Evolutionary conservation across 352 stramenopile species (phyloP).

Genomic region (Blastocystis sp.): DNA sequence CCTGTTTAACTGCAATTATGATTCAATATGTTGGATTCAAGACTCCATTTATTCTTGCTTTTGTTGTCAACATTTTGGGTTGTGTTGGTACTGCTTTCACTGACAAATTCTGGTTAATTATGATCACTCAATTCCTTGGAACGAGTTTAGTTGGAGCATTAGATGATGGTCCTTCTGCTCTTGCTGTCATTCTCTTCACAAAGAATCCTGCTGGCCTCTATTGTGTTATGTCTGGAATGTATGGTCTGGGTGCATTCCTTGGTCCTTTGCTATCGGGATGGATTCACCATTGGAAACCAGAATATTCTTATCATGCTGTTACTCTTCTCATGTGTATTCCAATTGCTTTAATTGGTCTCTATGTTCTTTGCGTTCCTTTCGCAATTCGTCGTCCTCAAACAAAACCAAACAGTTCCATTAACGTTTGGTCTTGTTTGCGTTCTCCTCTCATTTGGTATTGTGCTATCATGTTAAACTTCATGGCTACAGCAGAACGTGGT

Average conservation of each 20-base stretch:
- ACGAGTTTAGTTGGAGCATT: conserved; percentile 19
- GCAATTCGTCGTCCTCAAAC: not conserved
- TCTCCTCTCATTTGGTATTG: conserved; percentile 55
- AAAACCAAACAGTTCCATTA: not conserved
- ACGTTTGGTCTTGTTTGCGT: not conserved
- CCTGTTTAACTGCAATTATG: not conserved
- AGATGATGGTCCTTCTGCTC: conserved; percentile 18
- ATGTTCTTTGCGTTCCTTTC: conserved; percentile 49
- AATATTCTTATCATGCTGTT: not conserved
- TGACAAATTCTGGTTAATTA: not conserved
- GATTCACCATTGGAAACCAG: not conserved
- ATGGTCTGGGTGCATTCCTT: conserved; percentile 51
- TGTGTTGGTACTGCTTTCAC: conserved; percentile 3
- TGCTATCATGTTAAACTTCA: conserved; percentile 5
- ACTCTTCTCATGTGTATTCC: conserved; percentile 23
- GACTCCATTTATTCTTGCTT: not conserved
- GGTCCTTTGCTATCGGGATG: conserved; percentile 1
- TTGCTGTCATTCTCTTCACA: conserved; percentile 50
- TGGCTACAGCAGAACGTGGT: conserved; percentile 42
- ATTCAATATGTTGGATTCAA: conserved; percentile 34
- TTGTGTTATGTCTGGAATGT: conserved; percentile 57
- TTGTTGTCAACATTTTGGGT: conserved; percentile 23
- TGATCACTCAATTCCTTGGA: conserved; percentile 15
- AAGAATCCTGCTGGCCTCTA: conserved; percentile 40
- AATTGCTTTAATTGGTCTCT: not conserved